Base-by-base conservation (phyloP, 2,329 filamentous ascomycete genomes). In the Pseudomassariella vexata region DNA sequence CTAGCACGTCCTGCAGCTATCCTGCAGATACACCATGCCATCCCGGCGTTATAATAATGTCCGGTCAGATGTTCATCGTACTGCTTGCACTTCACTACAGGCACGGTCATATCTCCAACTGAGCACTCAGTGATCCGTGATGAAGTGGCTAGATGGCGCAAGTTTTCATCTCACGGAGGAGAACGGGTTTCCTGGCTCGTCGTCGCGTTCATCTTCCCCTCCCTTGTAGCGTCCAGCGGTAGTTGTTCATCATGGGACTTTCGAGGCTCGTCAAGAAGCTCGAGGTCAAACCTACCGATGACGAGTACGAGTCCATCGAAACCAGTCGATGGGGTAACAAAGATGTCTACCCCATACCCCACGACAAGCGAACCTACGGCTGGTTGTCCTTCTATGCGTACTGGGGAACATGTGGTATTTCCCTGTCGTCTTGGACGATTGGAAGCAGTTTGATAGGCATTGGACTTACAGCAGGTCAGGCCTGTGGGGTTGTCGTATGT, bases 361-460 rank as follows among this genome's bases (percentile, higher is more conserved):
- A 27, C 24, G 35, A 40, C 23, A 40, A 40, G 24, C 31, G 38
- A 18, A 40, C 38, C 6, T 40, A 40, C 22, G 35, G 38, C 17
- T 40, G 35, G 38, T 22, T 40, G 16, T 22, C 35, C 3, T 40
- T 40, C 24, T 40, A 40, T 18, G 38, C 38, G 6, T 40, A 37
- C 24, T 40, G 38, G 38, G 38, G 38, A 6, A 40, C 38, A 18
- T 40, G 38, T 17, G 38, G 38, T 18, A 37, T 40, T n/a, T 40
- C 33, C 9, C 28, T 40, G 23, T 40, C 38, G 9, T 36, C 33
- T 12, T 40, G 38, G 38, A 40, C 38, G 17, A 34, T 37, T 9
- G 38, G 38, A 19, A 40, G 38, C 28, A 40, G 38, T 15, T 14
- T 40, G 9, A 35, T 40, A 10, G 38, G 38, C 11, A 40, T 40